A percentile compares a stretch with the other conserved stretches of the same genome.
Conservation (phyloP, 148 eudicot species). For the Cornus suecica region DNA sequence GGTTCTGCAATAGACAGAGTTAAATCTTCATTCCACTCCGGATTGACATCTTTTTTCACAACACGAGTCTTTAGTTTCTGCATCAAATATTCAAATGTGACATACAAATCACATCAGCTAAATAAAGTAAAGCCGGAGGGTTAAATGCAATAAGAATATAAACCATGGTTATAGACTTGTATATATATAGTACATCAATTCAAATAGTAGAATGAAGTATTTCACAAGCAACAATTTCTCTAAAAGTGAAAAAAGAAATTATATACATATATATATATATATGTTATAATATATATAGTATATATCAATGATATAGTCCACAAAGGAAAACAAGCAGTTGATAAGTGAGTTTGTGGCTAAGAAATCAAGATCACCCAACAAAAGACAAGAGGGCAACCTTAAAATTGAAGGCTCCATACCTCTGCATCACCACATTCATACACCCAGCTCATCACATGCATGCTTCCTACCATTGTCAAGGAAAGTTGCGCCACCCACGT, state of each 20-base stretch:
- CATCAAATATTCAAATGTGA: constrained; percentile 12
- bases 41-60: constrained; percentile 56
- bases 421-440: too few relatives aligned
- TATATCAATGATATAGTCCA: too few relatives aligned
- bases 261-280: too few relatives aligned
- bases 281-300: too few relatives aligned
- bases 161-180: not conserved
- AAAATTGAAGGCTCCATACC: too few relatives aligned
- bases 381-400: too few relatives aligned
- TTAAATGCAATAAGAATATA: not conserved
- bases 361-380: too few relatives aligned
- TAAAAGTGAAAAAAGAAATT: not conserved
- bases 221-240: not conserved
- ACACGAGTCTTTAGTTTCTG: constrained; percentile 76
- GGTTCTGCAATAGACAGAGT: constrained; percentile 53
- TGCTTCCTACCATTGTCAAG: too few relatives aligned
- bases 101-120: not conserved
- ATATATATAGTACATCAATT: not conserved
- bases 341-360: too few relatives aligned
- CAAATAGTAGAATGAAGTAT: not conserved
- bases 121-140: not conserved
- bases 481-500: too few relatives aligned
- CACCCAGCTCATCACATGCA: too few relatives aligned
- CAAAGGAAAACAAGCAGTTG: too few relatives aligned
- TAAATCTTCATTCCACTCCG: constrained; percentile 77